Conservation (phyloP, 352 stramenopile species). For the Globisporangium nodosum region DNA sequence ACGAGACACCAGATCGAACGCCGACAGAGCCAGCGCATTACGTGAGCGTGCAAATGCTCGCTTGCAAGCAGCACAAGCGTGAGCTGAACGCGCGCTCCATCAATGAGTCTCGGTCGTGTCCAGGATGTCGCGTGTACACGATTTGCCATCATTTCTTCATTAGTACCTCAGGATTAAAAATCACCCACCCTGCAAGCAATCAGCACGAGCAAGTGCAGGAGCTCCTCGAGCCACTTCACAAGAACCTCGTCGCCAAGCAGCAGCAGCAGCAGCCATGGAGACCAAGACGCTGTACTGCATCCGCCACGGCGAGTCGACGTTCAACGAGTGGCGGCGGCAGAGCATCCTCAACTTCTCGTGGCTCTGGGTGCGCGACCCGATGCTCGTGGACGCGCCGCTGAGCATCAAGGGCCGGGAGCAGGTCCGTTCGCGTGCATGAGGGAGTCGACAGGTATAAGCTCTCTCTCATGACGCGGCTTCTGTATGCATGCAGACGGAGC, state of each 20-base stretch:
- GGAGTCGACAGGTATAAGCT: no score
- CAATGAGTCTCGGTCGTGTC: no score
- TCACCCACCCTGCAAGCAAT: no score
- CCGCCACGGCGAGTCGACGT: slow-evolving; percentile 84
- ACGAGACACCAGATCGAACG: no score
- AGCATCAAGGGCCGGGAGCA: slow-evolving; percentile 68
- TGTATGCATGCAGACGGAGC: slow-evolving; percentile 17
- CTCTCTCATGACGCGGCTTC: neutral
- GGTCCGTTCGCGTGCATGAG: slow-evolving; percentile 17
- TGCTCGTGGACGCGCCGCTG: slow-evolving; percentile 79
- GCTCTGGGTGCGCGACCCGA: slow-evolving; percentile 79
- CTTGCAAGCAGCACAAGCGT: neutral
- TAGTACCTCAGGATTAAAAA: no score
- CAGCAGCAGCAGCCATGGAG: neutral
- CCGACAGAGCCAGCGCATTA: neutral
- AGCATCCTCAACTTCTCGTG: slow-evolving; percentile 83
- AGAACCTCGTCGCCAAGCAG: no score
- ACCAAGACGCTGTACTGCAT: slow-evolving; percentile 82
- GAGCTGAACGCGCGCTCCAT: neutral
- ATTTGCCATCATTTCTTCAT: no score
- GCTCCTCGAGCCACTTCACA: no score
- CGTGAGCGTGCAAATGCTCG: neutral
- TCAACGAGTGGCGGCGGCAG: slow-evolving; percentile 80
- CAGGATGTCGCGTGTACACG: no score
- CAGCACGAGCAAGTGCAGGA: no score